Evolutionary conservation across 257 asterid species (phyloP).

Genomic region (Solanum ossicruentum): DNA sequence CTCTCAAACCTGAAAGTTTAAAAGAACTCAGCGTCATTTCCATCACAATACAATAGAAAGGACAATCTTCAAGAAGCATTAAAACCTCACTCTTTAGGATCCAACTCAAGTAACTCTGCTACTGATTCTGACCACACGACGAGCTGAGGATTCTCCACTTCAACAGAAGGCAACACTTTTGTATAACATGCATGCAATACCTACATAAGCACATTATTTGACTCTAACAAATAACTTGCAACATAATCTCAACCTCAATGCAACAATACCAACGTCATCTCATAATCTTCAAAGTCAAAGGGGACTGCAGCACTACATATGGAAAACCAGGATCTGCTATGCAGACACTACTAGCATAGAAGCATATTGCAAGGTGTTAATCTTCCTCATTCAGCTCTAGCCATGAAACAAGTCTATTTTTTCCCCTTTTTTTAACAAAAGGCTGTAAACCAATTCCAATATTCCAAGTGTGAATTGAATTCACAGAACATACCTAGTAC

Average conservation of each 20-base stretch:
- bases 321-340: neutral
- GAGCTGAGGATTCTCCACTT: slow-evolving; percentile 85
- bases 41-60: slow-evolving; percentile 3
- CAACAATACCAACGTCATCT: neutral
- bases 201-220: slow-evolving; percentile 18
- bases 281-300: neutral
- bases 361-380: neutral
- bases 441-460: neutral
- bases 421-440: neutral
- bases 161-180: slow-evolving; percentile 73
- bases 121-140: slow-evolving; percentile 89
- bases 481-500: neutral
- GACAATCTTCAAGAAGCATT: neutral
- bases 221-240: neutral
- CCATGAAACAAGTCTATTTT: neutral
- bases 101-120: slow-evolving; percentile 71
- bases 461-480: neutral
- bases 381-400: neutral
- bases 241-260: neutral
- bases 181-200: slow-evolving; percentile 83
- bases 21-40: slow-evolving; percentile 8
- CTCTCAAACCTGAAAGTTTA: slow-evolving; percentile 64
- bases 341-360: neutral
- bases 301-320: neutral
- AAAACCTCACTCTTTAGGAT: slow-evolving; percentile 62